A percentile compares a stretch with the other conserved stretches of the same genome.
phyloP scores from a whole-genome alignment of 805 yeast species.

The Wickerhamomyces chaumierensis region DNA sequence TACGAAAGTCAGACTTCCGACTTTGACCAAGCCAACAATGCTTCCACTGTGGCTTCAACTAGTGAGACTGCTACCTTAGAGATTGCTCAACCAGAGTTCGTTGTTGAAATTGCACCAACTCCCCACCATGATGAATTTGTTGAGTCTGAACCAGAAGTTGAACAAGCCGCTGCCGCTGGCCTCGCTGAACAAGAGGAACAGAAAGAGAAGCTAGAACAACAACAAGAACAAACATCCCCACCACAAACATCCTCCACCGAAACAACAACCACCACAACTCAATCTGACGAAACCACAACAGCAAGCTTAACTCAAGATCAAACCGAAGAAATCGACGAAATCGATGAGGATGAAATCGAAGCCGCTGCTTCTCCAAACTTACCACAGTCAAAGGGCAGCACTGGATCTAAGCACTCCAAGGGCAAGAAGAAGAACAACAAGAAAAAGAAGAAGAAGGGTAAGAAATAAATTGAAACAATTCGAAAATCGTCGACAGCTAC shows the following conservation, averaged over 20 bases:
- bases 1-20: conserved; percentile 24
- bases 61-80: neutral
- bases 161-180: neutral
- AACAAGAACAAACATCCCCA: neutral
- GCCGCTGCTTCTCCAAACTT: neutral
- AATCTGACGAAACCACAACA: neutral
- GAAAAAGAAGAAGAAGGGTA: conserved; percentile 7
- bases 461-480: no score
- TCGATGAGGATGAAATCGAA: neutral
- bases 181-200: conserved; percentile 2
- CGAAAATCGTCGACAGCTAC: no score
- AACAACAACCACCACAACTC: neutral
- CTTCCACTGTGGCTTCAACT: neutral
- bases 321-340: neutral
- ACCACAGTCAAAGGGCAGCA: neutral
- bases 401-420: conserved; percentile 4
- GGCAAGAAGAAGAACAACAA: conserved; percentile 6
- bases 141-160: neutral
- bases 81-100: no score
- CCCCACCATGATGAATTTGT: neutral
- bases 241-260: neutral
- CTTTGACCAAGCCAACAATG: conserved; percentile 21
- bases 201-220: conserved; percentile 3
- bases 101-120: no score
- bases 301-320: neutral